Percentiles rank a stretch among this genome's conserved stretches.
phyloP scores from a whole-genome alignment of 2,329 filamentous ascomycete genomes.

The Neonectria punicea region DNA sequence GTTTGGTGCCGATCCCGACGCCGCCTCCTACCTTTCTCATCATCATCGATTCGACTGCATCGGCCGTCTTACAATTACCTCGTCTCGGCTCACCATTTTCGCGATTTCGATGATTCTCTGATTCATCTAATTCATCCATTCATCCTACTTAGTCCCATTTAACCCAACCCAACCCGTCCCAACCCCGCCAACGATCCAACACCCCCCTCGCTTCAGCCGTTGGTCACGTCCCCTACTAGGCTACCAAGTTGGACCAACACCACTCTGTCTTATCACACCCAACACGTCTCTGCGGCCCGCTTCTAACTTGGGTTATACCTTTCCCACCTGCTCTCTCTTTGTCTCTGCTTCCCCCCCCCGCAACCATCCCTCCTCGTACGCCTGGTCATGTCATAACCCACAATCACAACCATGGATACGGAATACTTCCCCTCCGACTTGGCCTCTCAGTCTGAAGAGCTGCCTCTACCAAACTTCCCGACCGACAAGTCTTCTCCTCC shows the following conservation, averaged over 20 bases:
- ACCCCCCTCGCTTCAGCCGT: neutral
- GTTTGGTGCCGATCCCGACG: conserved; percentile 10
- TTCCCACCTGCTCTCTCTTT: neutral
- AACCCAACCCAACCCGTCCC: neutral
- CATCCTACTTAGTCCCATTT: neutral
- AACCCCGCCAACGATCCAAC: neutral
- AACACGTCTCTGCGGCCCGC: no score
- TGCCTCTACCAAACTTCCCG: neutral
- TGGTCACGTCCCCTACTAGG: neutral
- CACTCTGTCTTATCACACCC: neutral
- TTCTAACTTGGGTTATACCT: neutral
- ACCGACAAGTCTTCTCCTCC: neutral
- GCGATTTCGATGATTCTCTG: neutral
- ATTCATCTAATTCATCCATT: neutral
- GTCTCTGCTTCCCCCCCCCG: neutral
- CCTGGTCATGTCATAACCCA: conserved; percentile 12
- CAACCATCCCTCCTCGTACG: neutral
- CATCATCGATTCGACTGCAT: conserved; percentile 13
- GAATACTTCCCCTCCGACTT: neutral
- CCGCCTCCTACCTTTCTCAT: conserved; percentile 1
- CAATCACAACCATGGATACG: conserved; percentile 3
- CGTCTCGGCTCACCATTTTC: neutral
- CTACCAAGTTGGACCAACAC: neutral
- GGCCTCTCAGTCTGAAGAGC: neutral
- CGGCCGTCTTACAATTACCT: neutral